Percentiles rank a stretch among this genome's conserved stretches.
These are phyloP conservation scores for Yamadazyma paraphyllophila DNA, from an alignment of 805 yeast species.

Conservation along the genomic window DNA sequence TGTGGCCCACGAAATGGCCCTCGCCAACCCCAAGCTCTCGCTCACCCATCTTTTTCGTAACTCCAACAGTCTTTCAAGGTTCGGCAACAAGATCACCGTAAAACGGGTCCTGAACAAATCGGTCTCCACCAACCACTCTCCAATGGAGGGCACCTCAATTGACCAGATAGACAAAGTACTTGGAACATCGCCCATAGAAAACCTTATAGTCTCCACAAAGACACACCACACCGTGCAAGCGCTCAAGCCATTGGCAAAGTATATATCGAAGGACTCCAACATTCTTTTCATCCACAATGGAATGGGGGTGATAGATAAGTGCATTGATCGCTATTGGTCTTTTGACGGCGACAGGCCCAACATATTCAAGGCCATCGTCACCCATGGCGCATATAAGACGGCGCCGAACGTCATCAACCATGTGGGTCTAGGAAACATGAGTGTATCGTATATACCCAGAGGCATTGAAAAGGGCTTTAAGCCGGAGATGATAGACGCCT, in stretches of 20 bases:
- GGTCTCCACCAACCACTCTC: neutral
- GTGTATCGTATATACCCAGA: slow-evolving; percentile 39
- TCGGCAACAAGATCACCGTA: slow-evolving; percentile 6
- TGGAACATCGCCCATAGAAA: slow-evolving; percentile 13
- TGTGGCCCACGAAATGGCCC: slow-evolving; percentile 12
- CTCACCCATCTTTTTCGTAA: slow-evolving; percentile 5
- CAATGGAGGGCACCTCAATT: neutral
- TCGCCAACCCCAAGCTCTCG: neutral
- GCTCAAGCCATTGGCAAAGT: slow-evolving; percentile 49
- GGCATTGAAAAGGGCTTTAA: slow-evolving; percentile 12
- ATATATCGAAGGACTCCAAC: slow-evolving; percentile 50
- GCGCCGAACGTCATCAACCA: slow-evolving; percentile 41
- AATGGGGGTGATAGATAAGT: slow-evolving; percentile 62
- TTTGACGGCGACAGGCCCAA: slow-evolving; percentile 46
- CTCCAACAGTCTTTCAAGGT: neutral
- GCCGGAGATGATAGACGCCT: slow-evolving; percentile 8
- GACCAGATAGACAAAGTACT: neutral
- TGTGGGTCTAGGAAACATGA: slow-evolving; percentile 63
- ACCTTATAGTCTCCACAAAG: slow-evolving; percentile 76
- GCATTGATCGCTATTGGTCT: slow-evolving; percentile 57
- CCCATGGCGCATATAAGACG: slow-evolving; percentile 74
- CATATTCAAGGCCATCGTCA: slow-evolving; percentile 70
- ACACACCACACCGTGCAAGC: slow-evolving; percentile 72
- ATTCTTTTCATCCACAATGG: slow-evolving; percentile 82
- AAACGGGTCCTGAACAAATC: slow-evolving; percentile 5